Evolutionary conservation across 192 early-diverging fungal species (phyloP), one percentile per base, ranked within the genome.

Genomic region (Umbelopsis sp.): DNA sequence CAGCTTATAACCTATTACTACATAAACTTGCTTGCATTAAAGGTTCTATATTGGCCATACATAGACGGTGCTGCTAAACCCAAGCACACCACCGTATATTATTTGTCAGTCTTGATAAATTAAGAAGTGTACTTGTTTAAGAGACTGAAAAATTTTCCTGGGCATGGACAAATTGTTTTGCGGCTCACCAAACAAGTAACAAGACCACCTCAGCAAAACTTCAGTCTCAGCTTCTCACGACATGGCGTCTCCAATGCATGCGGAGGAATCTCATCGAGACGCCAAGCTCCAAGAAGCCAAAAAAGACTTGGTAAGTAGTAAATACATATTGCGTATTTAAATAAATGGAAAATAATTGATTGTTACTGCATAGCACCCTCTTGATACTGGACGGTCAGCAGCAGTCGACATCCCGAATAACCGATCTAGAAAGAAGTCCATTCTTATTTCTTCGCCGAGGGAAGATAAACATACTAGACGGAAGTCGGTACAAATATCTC

Each of bases 351-450:
- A 62, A 41, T 62, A 17, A 62, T 12, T 32, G 10, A 62, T 26
- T 34, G 24, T 7, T 62, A 34, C 56, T n/a, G 26, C 56, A 4
- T 26, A 62, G 56, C 26, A 17, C 29, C 56, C 56, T 16, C 56
- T 62, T 62, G 56, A 62, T 3, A 8, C 56, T 14, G 10, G 16
- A 32, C 24, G 31, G 31, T 62, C 56, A 3, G 26, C 56, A 0
- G 56, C 56, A 17, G 56, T 62, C 2, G 56, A 62, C 34, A 62
- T 62, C 8, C 56, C 56, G 25, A 62, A 62, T 62, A 62, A 26
- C 29, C 26, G 56, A 32, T 5, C 56, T 34, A 22, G 56, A 62
- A 62, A n/a, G 26, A 62, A 62, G 26, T 62, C 56, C 2, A 62
- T 62, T 34, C 56, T 62, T 20, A 32, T 62, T 26, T 62, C 56